Base-by-base conservation (phyloP, 2,329 filamentous ascomycete species). In the Zasmidium citrigriseum region DNA sequence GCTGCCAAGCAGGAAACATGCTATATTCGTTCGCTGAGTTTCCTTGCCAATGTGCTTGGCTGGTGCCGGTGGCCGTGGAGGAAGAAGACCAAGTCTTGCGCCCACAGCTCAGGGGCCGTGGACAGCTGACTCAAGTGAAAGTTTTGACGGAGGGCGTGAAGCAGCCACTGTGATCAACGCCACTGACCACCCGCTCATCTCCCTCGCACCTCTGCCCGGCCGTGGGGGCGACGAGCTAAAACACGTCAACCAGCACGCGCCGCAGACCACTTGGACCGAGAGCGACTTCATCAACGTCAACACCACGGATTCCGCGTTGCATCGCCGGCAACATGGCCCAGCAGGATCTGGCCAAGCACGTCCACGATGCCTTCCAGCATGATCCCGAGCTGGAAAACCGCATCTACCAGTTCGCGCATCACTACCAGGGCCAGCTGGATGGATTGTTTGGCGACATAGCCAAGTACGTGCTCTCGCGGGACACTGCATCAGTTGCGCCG, bases 401-500 rank as follows among this genome's bases (percentile, higher is more conserved):
- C 16, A 64, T 67, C 21, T 20, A 62, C n/a, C 57, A 62, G 4
- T 57, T 61, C 16, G 60, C 58, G 24, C 57, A 49, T 9, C 52
- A 49, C 55, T 58, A 59, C 55, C 62, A 58, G 49, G 55, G 62
- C 49, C 64, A 66, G 41, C 57, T 69, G 38, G 60, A 64, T 38
- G 57, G 61, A 38, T 71, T 82, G 3, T 81, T 82, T 60, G 74
- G 79, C 64, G 80, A 82, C 63, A 80, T 82, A 59, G 78, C 79
- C 22, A 72, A 71, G 66, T 78, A 80, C 64, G 76, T 72, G 52
- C 61, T 61, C 7, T 54, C 64, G 48, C 69, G 68, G 50, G 68
- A 69, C 54, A 61, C 65, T 24, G 61, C 67, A 58, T 58, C 62
- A 44, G 57, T 70, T 73, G 52, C 73, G 67, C 38, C 75, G 1